Evolutionary conservation across 2,329 filamentous ascomycete species (phyloP).

Genomic region (Orbilia ellipsospora): DNA sequence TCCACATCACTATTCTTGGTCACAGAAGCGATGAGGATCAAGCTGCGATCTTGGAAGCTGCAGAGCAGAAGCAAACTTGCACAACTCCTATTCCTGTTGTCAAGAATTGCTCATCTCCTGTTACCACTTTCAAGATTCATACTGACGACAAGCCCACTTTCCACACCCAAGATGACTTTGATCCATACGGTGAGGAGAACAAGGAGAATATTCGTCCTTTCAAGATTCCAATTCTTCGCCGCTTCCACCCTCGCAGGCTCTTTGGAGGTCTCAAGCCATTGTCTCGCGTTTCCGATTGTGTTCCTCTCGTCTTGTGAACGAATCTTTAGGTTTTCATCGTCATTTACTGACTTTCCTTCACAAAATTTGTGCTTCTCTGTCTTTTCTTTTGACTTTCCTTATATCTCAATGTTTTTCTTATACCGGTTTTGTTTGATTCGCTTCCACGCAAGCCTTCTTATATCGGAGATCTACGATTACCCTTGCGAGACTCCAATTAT

Average conservation of each 20-base stretch:
- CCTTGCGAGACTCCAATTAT: no score
- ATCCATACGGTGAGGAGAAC: not conserved
- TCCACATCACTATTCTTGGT: not conserved
- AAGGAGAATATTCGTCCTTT: constrained; percentile 44
- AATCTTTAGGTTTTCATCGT: no score
- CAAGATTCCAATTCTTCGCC: not conserved
- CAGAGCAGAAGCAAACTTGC: not conserved
- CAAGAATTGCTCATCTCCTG: no score
- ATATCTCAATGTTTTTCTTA: not conserved
- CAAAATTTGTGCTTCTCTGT: not conserved
- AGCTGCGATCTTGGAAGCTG: not conserved
- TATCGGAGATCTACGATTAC: not conserved
- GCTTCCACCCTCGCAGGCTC: not conserved
- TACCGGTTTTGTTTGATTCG: not conserved
- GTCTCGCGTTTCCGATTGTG: no score
- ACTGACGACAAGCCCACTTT: not conserved
- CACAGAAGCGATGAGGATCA: no score
- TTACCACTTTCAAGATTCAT: no score
- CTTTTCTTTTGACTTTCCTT: constrained; percentile 2
- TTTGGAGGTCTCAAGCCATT: not conserved
- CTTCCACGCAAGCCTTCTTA: not conserved
- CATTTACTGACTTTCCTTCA: no score
- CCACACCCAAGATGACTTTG: not conserved
- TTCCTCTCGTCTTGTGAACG: no score
- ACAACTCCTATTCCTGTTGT: no score